These are phyloP conservation scores for Fusarium cyanostomum DNA, from an alignment of 2,329 filamentous ascomycete species.

Conservation along the genomic window DNA sequence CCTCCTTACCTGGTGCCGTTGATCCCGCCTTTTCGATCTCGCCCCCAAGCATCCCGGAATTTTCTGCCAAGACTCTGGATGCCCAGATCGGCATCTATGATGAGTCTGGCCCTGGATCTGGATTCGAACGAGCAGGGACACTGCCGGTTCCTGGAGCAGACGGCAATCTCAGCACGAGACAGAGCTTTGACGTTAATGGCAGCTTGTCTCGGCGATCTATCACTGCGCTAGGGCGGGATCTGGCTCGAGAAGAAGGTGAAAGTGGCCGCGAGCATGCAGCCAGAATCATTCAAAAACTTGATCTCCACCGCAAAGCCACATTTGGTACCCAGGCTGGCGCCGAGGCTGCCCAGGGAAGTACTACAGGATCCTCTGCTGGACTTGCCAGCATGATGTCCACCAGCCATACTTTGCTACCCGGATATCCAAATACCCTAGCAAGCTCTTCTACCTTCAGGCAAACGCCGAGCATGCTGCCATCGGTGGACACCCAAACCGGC, in stretches of 20 bases:
- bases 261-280: slow-evolving; percentile 82
- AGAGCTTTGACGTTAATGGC: slow-evolving; percentile 75
- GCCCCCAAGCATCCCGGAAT: slow-evolving; percentile 86
- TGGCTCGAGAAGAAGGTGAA: slow-evolving; percentile 75
- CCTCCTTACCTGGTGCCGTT: slow-evolving; percentile 57
- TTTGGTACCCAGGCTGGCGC: slow-evolving; percentile 56
- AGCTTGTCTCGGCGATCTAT: slow-evolving; percentile 63
- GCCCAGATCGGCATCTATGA: slow-evolving; percentile 69
- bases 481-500: slow-evolving; percentile 61
- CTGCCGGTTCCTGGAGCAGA: slow-evolving; percentile 72
- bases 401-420: slow-evolving; percentile 80
- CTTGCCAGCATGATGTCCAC: slow-evolving; percentile 88
- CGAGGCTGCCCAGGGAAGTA: slow-evolving; percentile 50
- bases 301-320: slow-evolving; percentile 83
- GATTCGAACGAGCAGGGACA: slow-evolving; percentile 69
- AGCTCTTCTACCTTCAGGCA: slow-evolving; percentile 44
- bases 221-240: slow-evolving; percentile 59
- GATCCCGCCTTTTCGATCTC: slow-evolving; percentile 93
- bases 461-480: slow-evolving; percentile 46
- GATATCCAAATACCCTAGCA: slow-evolving; percentile 53
- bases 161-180: slow-evolving; percentile 61
- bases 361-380: slow-evolving; percentile 63
- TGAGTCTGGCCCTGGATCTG: slow-evolving; percentile 41
- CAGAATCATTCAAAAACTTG: slow-evolving; percentile 91
- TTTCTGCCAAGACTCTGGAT: slow-evolving; percentile 82